A percentile compares a stretch with the other conserved stretches of the same genome.
Conservation (phyloP, 768 basidiomycete species). For the Dentipellis fragilis region DNA sequence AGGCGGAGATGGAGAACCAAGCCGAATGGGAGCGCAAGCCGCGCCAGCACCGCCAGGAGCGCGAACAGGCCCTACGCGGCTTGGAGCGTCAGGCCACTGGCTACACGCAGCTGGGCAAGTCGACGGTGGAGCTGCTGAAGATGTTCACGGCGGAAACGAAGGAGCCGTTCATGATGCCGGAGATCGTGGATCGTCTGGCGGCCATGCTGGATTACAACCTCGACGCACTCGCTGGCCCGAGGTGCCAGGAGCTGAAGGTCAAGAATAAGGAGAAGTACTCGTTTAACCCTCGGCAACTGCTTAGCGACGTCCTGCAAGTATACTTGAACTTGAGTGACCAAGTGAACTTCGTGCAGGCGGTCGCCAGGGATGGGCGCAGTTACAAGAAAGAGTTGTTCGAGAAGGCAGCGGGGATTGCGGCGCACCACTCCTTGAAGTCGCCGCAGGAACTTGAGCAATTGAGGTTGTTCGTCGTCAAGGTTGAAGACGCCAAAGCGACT, state of each 20-base stretch:
- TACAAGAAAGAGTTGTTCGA: constrained; percentile 82
- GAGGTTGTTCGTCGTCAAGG: constrained; percentile 60
- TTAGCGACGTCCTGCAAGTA: constrained; percentile 83
- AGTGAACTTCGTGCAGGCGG: constrained; percentile 69
- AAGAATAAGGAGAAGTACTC: constrained; percentile 80
- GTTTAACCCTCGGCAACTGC: constrained; percentile 74
- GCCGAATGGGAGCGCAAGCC: constrained; percentile 60
- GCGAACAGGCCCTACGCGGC: constrained; percentile 64
- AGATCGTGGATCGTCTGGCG: constrained; percentile 91
- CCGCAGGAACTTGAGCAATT: constrained; percentile 67
- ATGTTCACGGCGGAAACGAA: constrained; percentile 89
- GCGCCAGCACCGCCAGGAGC: constrained; percentile 70
- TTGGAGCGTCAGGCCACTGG: constrained; percentile 79
- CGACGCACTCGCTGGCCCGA: constrained; percentile 79
- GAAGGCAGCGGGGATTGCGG: constrained; percentile 57
- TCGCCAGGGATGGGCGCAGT: constrained; percentile 91
- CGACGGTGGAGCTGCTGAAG: constrained; percentile 84
- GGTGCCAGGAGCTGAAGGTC: constrained; percentile 78
- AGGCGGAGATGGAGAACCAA: constrained; percentile 74
- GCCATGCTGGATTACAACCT: constrained; percentile 97
- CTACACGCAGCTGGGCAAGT: constrained; percentile 79
- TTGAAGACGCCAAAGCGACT: constrained; percentile 72
- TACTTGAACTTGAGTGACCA: constrained; percentile 82
- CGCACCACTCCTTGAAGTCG: constrained; percentile 57
- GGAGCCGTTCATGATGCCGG: constrained; percentile 88